Conservation (phyloP, 2,329 filamentous ascomycete genomes). For the Leptographium flavum region DNA sequence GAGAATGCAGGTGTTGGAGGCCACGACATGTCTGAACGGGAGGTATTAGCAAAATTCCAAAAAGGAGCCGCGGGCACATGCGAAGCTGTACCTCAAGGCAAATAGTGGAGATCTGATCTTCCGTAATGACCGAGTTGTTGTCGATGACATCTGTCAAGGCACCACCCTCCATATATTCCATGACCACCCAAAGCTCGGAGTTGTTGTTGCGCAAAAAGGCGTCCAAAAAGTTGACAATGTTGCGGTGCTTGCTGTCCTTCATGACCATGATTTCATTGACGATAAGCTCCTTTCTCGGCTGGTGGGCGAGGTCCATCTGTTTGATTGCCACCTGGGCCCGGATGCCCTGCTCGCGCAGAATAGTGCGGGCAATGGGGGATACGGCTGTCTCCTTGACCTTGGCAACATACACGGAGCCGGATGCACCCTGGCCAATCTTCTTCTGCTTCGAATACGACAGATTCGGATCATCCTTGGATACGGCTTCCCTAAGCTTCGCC, state of each 20-base stretch:
- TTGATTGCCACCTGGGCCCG: constrained; percentile 94
- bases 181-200: constrained; percentile 95
- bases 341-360: constrained; percentile 65
- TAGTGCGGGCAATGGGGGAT: constrained; percentile 64
- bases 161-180: constrained; percentile 99
- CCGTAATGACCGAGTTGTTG: constrained; percentile 85
- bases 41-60: neutral
- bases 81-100: constrained; percentile 83
- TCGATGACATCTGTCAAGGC: constrained; percentile 97
- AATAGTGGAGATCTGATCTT: constrained; percentile 96
- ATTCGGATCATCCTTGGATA: constrained; percentile 89
- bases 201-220: constrained; percentile 92
- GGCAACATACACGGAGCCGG: constrained; percentile 93
- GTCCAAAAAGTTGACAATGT: constrained; percentile 98
- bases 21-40: constrained; percentile 73
- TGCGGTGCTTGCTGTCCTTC: constrained; percentile 96
- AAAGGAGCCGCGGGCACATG: constrained; percentile 2
- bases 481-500: constrained; percentile 84
- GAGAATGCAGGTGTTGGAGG: constrained; percentile 81
- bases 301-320: constrained; percentile 97
- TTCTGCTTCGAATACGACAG: constrained; percentile 98
- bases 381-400: constrained; percentile 80
- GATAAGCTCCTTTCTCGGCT: constrained; percentile 94
- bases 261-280: constrained; percentile 99
- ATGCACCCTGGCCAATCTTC: constrained; percentile 98